These are phyloP conservation scores for Carex arenaria DNA, from an alignment of 202 grass and related monocot species.

Conservation along the genomic window DNA sequence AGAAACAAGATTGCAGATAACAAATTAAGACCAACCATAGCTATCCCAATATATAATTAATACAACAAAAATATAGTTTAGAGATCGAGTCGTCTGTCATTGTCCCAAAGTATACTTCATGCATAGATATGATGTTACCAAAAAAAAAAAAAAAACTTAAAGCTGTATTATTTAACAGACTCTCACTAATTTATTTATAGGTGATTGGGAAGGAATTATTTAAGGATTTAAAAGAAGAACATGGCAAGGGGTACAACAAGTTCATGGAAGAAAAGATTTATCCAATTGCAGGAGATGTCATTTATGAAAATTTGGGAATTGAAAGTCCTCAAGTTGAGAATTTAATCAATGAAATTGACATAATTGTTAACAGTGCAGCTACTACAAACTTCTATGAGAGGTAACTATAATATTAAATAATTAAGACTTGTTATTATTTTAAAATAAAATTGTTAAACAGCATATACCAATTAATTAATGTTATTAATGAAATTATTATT, in stretches of 20 bases:
- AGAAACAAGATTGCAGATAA: neutral
- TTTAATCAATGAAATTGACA: conserved; percentile 36
- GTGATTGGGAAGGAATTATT: conserved; percentile 66
- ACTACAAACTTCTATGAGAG: conserved; percentile 70
- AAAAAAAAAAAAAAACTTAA: neutral
- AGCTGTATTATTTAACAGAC: neutral
- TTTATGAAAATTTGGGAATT: conserved; percentile 46
- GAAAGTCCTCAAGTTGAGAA: conserved; percentile 20
- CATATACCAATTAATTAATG: neutral
- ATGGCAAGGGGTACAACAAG: conserved; percentile 32
- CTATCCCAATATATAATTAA: neutral
- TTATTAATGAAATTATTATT: neutral
- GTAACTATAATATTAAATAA: neutral
- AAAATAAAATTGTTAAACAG: neutral
- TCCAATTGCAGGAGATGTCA: conserved; percentile 47
- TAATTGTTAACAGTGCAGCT: conserved; percentile 64
- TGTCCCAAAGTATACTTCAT: neutral
- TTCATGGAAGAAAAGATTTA: conserved; percentile 45
- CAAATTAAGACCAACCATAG: neutral
- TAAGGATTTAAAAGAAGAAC: conserved; percentile 41
- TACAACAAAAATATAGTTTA: neutral
- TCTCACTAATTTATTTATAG: conserved; percentile 22
- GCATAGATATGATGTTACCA: neutral
- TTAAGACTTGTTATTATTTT: neutral
- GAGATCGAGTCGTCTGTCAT: neutral